A percentile compares a stretch with the other conserved stretches of the same genome.
Evolutionary conservation across 2,329 filamentous ascomycete species (phyloP).

Genomic region (Trichoderma sp.): DNA sequence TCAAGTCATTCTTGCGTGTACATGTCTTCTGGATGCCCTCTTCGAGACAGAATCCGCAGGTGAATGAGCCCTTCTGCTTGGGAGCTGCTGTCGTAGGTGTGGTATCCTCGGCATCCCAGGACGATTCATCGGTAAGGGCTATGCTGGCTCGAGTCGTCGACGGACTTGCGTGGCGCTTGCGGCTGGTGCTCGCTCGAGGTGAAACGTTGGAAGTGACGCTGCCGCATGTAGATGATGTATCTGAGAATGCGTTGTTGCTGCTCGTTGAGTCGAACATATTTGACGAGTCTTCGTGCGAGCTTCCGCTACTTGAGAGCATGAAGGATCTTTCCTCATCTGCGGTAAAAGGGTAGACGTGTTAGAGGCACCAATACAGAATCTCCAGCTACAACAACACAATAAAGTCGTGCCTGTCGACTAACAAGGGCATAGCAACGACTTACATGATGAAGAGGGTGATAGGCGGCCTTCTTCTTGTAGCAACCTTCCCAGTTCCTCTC

Average conservation of each 20-base stretch:
- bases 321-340: constrained; percentile 38
- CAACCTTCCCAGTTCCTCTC: constrained; percentile 36
- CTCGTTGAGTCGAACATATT: constrained; percentile 40
- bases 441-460: constrained; percentile 31
- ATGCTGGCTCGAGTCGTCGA: constrained; percentile 20
- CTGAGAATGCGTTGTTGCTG: constrained; percentile 42
- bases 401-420: not conserved
- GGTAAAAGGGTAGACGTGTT: not conserved
- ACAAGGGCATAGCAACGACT: constrained; percentile 27
- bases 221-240: constrained; percentile 42
- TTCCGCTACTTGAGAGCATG: constrained; percentile 34
- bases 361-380: not conserved
- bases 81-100: constrained; percentile 30
- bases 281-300: constrained; percentile 37
- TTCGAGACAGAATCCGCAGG: constrained; percentile 46
- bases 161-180: constrained; percentile 31
- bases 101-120: constrained; percentile 26
- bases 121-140: constrained; percentile 26
- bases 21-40: constrained; percentile 45
- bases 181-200: constrained; percentile 37
- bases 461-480: constrained; percentile 36
- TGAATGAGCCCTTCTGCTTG: constrained; percentile 43
- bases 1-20: constrained; percentile 50
- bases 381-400: not conserved
- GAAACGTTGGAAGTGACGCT: constrained; percentile 46